A percentile compares a stretch with the other conserved stretches of the same genome.
Conservation (phyloP, 176 grass and related monocot genomes). For the Aegilops longissima region DNA sequence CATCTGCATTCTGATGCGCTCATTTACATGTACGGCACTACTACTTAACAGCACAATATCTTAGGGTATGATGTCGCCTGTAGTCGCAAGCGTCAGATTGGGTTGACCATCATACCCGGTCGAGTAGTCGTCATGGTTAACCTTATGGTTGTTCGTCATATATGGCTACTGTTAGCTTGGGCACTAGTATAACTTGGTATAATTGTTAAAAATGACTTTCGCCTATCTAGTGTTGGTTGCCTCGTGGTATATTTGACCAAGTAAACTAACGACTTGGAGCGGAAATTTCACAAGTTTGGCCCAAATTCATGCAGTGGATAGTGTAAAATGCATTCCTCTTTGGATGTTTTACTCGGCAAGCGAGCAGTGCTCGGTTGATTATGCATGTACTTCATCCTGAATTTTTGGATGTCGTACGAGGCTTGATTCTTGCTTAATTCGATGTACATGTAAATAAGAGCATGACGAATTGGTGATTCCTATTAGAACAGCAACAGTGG, state of each 20-base stretch:
- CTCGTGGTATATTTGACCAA: neutral
- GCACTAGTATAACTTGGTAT: neutral
- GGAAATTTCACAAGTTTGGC: no score
- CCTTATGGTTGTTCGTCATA: conserved; percentile 12
- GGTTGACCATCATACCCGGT: neutral
- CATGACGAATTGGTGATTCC: neutral
- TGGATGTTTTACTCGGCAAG: no score
- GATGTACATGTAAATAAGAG: neutral
- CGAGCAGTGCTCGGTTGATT: neutral
- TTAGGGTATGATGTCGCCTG: conserved; percentile 17
- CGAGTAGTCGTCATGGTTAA: neutral
- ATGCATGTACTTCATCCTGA: neutral
- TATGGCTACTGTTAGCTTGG: neutral
- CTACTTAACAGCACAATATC: conserved; percentile 24
- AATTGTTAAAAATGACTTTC: neutral
- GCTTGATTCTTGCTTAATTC: neutral
- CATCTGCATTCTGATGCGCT: conserved; percentile 25
- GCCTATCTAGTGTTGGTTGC: neutral
- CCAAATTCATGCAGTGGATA: no score
- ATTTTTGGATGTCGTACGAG: neutral
- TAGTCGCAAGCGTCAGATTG: conserved; percentile 33
- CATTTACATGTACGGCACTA: conserved; percentile 16
- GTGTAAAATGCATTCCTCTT: neutral
- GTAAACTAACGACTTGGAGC: neutral
- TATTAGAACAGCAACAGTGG: neutral